Percentiles rank a stretch among this genome's conserved stretches.
phyloP scores from a whole-genome alignment of 176 grass and related monocot genomes.

The Oryza officinalis region DNA sequence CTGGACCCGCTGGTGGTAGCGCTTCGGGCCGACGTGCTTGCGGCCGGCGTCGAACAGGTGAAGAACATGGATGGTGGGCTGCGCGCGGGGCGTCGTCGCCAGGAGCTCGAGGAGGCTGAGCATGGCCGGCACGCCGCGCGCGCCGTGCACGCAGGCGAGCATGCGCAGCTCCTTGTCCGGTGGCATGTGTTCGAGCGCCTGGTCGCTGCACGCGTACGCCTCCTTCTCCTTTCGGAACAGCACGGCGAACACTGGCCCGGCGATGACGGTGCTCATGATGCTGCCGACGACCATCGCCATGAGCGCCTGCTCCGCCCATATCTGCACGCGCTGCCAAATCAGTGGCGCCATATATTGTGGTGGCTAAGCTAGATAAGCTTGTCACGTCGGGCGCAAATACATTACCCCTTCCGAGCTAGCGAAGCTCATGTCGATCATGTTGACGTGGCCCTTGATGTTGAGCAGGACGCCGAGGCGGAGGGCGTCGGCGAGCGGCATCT shows the following conservation, averaged over 20 bases:
- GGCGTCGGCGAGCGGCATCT: slow-evolving; percentile 37
- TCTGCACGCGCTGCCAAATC: not conserved
- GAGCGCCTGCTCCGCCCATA: slow-evolving; percentile 54
- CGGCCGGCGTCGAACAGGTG: slow-evolving; percentile 29
- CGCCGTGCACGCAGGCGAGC: slow-evolving; percentile 45
- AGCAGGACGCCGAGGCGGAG: slow-evolving; percentile 40
- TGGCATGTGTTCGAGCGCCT: slow-evolving; percentile 28
- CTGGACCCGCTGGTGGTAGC: slow-evolving; percentile 34
- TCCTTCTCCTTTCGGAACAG: slow-evolving; percentile 43
- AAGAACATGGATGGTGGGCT: slow-evolving; percentile 38
- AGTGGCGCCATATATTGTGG: no score
- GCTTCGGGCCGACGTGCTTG: not conserved
- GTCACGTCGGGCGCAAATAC: no score
- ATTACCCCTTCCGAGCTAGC: slow-evolving; percentile 44
- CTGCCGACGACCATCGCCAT: slow-evolving; percentile 50
- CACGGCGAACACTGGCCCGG: slow-evolving; percentile 34
- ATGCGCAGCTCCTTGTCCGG: slow-evolving; percentile 35
- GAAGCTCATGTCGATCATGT: slow-evolving; percentile 57
- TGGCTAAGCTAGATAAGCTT: no score
- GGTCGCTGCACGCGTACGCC: slow-evolving; percentile 23
- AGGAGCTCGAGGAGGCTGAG: slow-evolving; percentile 43
- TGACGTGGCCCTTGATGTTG: slow-evolving; percentile 54
- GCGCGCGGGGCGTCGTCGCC: slow-evolving; percentile 22
- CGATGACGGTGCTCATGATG: slow-evolving; percentile 54
- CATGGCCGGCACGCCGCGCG: slow-evolving; percentile 34